Evolutionary conservation across 2,329 filamentous ascomycete genomes (phyloP).

Genomic region (Trichophyton simii): DNA sequence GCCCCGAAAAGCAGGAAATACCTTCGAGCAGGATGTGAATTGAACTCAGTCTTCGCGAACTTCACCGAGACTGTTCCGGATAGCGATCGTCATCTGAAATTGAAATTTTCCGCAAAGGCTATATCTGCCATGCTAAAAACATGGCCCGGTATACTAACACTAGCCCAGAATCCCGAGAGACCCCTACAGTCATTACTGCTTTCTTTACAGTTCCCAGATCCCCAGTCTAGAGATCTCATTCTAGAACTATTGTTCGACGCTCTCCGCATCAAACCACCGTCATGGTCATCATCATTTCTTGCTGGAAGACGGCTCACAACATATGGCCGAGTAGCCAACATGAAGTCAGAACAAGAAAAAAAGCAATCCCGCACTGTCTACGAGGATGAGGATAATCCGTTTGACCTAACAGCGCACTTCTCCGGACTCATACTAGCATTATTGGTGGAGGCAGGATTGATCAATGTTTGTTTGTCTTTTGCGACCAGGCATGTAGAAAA

Average conservation of each 20-base stretch:
- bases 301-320: constrained; percentile 87
- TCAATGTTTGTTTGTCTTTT: constrained; percentile 31
- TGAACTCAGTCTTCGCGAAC: constrained; percentile 78
- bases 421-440: constrained; percentile 77
- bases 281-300: constrained; percentile 91
- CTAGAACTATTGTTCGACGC: constrained; percentile 76
- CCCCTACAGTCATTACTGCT: constrained; percentile 70
- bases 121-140: constrained; percentile 82
- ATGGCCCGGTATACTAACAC: constrained; percentile 80
- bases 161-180: constrained; percentile 79
- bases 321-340: constrained; percentile 82
- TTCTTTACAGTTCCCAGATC: constrained; percentile 47
- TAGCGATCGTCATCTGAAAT: constrained; percentile 46
- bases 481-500: background rate
- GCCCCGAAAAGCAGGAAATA: constrained; percentile 67
- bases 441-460: constrained; percentile 67
- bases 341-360: constrained; percentile 44
- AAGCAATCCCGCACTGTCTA: constrained; percentile 43
- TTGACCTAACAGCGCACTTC: constrained; percentile 84
- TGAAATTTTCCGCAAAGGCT: constrained; percentile 85
- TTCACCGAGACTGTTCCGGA: constrained; percentile 68
- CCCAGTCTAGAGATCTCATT: constrained; percentile 57
- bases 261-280: constrained; percentile 79
- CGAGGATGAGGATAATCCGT: constrained; percentile 51
- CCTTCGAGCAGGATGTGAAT: constrained; percentile 74